These are phyloP conservation scores for Solanum verrucosum DNA, from an alignment of 257 asterid species.

Conservation along the genomic window DNA sequence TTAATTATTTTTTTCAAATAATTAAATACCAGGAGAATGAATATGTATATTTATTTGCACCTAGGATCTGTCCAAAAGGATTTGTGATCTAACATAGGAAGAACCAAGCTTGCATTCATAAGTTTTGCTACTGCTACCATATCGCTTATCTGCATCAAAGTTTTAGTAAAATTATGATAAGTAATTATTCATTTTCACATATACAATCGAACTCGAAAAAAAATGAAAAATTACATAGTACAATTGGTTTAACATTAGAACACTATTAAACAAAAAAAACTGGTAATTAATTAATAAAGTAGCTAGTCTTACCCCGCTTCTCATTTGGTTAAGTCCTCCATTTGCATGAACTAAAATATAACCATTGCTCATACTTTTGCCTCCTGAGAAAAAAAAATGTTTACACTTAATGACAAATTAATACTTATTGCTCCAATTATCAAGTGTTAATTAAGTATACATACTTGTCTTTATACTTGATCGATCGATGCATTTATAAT, in stretches of 20 bases:
- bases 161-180: neutral
- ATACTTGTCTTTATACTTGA: conserved; percentile 13
- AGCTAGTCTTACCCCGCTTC: conserved; percentile 20
- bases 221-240: no score
- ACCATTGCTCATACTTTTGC: conserved; percentile 15
- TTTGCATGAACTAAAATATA: conserved; percentile 27
- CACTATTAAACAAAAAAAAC: neutral
- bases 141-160: conserved; percentile 24
- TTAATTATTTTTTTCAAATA: neutral
- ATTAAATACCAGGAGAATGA: neutral
- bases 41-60: conserved; percentile 4
- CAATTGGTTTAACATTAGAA: neutral
- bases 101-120: conserved; percentile 27
- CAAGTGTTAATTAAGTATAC: neutral
- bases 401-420: neutral
- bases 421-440: neutral
- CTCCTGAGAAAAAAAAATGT: neutral
- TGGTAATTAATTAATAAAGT: neutral
- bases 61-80: conserved; percentile 39
- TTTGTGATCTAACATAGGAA: conserved; percentile 33
- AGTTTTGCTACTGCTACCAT: conserved; percentile 37
- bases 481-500: conserved; percentile 12
- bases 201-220: neutral
- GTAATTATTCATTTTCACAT: neutral
- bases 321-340: conserved; percentile 42